Evolutionary conservation across 2,329 filamentous ascomycete genomes (phyloP), one percentile per base, ranked within the genome.

Genomic region (Aaosphaeria arxii): DNA sequence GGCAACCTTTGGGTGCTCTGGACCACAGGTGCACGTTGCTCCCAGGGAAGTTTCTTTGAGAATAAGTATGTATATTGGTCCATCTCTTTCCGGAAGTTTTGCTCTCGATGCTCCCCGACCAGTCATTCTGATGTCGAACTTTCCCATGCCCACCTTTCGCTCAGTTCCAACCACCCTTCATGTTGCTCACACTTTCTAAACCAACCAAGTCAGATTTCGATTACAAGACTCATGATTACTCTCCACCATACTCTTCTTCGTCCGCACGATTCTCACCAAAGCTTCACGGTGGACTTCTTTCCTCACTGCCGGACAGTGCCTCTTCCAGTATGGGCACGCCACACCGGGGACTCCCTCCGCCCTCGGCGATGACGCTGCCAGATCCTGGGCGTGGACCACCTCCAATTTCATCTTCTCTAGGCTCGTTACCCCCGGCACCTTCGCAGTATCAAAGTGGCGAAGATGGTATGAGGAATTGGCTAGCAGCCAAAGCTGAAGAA

Each of bases 321-420:
- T 66, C 65, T 56, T 64, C 64, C 59, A 72, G 57, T 44, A 79
- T 79, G 76, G 71, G 74, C 54, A 76, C 73, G 45, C 72, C 76
- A 59, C 77, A 80, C 65, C 72, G 77, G 62, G 77, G 77, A 44
- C 66, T 80, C 41, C 77, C 77, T 64, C 77, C 76, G 53, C 77
- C 77, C 30, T 73, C 76, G 54, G 74, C 76, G 48, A 78, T 80
- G 76, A 73, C 74, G 45, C 64, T 79, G 53, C 74, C 75, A 48
- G 75, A 77, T 60, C 75, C 75, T 46, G 68, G 65, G 40, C 64
- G 73, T 45, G 67, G 64, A 28, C 64, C 68, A 50, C 63, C 71
- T 45, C 52, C 59, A 43, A 61, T 74, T 38, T 54, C 62, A 36
- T 55, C 69, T n/a, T 62, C 68, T 30, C 51, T 75, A 49, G 65